Base-by-base conservation (phyloP, 768 basidiomycete genomes). In the Naganishia kalamii region DNA sequence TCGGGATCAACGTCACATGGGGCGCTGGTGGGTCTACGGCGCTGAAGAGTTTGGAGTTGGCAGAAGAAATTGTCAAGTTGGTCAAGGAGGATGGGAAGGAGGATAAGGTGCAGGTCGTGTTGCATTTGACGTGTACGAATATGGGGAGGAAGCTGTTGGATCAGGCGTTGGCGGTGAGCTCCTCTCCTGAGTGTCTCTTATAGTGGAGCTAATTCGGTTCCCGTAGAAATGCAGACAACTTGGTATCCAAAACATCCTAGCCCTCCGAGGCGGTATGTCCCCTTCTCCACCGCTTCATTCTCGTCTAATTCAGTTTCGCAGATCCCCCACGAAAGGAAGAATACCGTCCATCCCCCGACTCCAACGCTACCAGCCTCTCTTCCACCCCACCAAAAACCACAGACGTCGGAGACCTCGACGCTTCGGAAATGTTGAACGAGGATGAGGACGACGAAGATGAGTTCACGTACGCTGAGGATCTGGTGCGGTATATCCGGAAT, bases 261-360 rank as follows among this genome's bases (percentile, higher is more conserved):
- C 94, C 10, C 81, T 99, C 52, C 84, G 96, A 60, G 96, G 96
- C 80, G 91, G 91, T 89, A 72, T 65, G 83, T 66, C 19, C n/a
- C n/a, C 5, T 35, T 51, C 6, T 30, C 62, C 43, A 19, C 10
- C 51, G 47, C 13, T 50, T 41, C n/a, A 29, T 23, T 0, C 33
- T 32, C 32, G 52, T 46, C 32, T 21, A 1, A n/a, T 33, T 32
- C 1, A 6, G 32, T n/a, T 30, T 4, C 68, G 19, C 35, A 93
- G 94, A 99, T 79, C 90, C 94, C 10, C 92, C 93, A 0, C 83
- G 92, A 74, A 91, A 92, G 49, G 85, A 92, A 74, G 94, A 98
- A 78, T 88, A 92, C 74, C 92, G 92, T 89, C 87, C 87, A 32
- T 86, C 92, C 0, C 83, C 86, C 2, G 90, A 92, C 78, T 83